A percentile compares a stretch with the other conserved stretches of the same genome.
These are phyloP conservation scores for Heracleum sosnowskyi DNA, from an alignment of 129 eudicot species.

Conservation along the genomic window DNA sequence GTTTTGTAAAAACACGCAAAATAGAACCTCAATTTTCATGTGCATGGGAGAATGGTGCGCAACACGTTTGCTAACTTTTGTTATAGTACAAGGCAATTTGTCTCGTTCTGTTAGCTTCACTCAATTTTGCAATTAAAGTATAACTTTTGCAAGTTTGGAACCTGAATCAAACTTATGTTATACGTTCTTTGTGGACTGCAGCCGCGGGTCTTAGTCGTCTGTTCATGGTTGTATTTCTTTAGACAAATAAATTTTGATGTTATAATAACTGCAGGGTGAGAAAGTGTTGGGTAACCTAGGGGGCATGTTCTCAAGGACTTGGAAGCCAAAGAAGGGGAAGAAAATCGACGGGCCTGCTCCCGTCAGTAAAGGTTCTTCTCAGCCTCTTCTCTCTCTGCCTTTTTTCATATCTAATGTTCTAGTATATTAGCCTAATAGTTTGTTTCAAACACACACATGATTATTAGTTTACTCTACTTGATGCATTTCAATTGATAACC, in stretches of 20 bases:
- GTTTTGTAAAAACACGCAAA: no score
- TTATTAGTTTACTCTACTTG: not conserved
- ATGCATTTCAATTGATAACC: not conserved
- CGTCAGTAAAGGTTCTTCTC: slow-evolving; percentile 45
- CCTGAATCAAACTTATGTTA: not conserved
- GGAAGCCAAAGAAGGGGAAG: slow-evolving; percentile 88
- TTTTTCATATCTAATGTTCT: not conserved
- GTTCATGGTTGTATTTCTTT: not conserved
- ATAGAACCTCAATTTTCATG: not conserved
- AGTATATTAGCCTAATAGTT: not conserved
- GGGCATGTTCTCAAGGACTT: slow-evolving; percentile 94
- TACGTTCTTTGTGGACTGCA: no score
- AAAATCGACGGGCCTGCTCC: slow-evolving; percentile 54
- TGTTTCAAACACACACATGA: not conserved
- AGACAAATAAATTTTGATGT: not conserved
- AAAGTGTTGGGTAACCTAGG: slow-evolving; percentile 75
- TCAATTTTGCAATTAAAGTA: no score
- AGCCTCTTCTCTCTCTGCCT: not conserved
- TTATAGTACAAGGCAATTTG: not conserved
- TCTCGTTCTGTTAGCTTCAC: not conserved
- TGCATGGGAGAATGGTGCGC: not conserved
- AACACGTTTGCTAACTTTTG: not conserved
- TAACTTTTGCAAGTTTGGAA: not conserved
- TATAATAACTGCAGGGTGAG: slow-evolving; percentile 53
- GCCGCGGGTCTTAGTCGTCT: no score